Conservation (phyloP, 225 moss, liverwort and hornwort species). For the Pleurozium schreberi region DNA sequence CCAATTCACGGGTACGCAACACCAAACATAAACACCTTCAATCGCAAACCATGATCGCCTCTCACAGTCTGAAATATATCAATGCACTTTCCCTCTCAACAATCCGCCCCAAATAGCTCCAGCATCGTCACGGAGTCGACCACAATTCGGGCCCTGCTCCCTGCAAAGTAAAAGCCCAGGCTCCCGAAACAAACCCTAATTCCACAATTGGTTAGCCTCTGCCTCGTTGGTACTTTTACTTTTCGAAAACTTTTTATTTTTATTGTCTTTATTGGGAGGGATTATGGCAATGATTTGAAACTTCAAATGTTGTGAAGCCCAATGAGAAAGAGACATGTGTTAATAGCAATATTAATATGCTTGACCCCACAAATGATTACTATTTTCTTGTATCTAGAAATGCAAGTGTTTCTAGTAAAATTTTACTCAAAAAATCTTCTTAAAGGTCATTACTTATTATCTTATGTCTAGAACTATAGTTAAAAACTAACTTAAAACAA, state of each 20-base stretch:
- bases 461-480: no score
- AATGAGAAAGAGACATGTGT: not conserved
- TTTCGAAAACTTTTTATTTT: not conserved
- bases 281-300: not conserved
- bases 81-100: not conserved
- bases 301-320: not conserved
- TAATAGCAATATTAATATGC: not conserved
- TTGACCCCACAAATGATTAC: not conserved
- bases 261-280: no score
- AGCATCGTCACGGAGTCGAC: not conserved
- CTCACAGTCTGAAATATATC: not conserved
- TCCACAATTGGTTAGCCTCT: no score
- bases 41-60: not conserved
- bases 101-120: not conserved
- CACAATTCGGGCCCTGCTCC: not conserved
- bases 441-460: no score
- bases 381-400: not conserved
- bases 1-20: not conserved
- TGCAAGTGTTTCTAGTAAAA: no score
- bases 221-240: not conserved
- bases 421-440: no score
- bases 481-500: no score
- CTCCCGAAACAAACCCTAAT: not conserved
- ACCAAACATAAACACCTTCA: not conserved
- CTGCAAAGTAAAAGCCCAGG: not conserved